Evolutionary conservation across 179 eudicot species (phyloP).

Genomic region (Pouteria campechiana): DNA sequence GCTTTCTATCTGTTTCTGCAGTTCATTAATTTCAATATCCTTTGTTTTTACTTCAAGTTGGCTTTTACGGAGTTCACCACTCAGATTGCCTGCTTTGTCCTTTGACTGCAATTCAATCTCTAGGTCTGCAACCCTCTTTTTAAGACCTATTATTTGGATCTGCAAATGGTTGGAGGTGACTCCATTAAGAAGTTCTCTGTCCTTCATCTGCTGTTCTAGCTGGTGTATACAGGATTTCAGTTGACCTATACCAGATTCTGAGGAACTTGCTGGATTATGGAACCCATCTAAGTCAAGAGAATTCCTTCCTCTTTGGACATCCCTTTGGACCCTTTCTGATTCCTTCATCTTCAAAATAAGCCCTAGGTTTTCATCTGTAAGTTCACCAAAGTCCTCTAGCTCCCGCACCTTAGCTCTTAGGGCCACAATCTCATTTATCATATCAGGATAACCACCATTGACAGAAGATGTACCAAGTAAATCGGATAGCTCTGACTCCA

Average conservation of each 20-base stretch:
- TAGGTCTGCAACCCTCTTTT: no score
- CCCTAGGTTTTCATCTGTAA: slow-evolving; percentile 60
- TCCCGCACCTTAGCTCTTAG: slow-evolving; percentile 51
- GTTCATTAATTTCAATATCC: no score
- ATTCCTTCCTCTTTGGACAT: background rate
- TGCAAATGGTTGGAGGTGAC: no score
- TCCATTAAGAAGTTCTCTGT: no score
- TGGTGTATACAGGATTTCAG: slow-evolving; percentile 14
- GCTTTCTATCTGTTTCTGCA: no score
- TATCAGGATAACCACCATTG: slow-evolving; percentile 12
- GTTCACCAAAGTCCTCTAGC: slow-evolving; percentile 73
- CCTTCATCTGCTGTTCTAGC: slow-evolving; percentile 20
- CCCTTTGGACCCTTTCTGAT: slow-evolving; percentile 8
- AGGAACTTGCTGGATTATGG: slow-evolving; percentile 16
- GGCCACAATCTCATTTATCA: slow-evolving; percentile 26
- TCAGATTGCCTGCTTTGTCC: no score
- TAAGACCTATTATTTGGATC: no score
- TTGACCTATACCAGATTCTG: slow-evolving; percentile 26
- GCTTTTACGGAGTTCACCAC: no score
- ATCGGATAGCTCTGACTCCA: slow-evolving; percentile 37
- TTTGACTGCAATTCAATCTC: no score
- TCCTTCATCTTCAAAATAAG: slow-evolving; percentile 59
- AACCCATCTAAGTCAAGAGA: no score
- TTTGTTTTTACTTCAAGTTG: no score
- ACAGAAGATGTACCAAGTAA: slow-evolving; percentile 3